Evolutionary conservation across 2,329 filamentous ascomycete species (phyloP), one percentile per base, ranked within the genome.

Genomic region (Claviceps sp.): DNA sequence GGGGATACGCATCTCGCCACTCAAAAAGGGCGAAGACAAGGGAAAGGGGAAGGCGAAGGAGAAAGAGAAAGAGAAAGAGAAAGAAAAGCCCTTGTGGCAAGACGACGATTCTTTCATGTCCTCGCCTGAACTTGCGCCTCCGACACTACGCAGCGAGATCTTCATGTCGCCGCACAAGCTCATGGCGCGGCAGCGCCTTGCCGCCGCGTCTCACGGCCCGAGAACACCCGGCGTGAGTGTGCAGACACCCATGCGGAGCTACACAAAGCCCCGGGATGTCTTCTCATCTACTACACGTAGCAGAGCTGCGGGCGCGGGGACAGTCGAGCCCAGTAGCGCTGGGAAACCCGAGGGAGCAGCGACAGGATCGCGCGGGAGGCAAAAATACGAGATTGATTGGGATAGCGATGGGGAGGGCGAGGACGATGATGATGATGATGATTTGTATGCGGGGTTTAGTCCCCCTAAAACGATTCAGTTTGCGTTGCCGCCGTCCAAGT

Each of bases 391-490:
- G 62, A 79, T 82, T 52, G 75, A 74, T 18, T 93, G 88, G 84
- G 84, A 90, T 50, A 86, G 82, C 60, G 84, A 89, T 55, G 82
- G 81, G 52, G 84, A 85, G 30, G 79, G n/a, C 52, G 84, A 85
- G 30, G 79, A 81, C 9, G 79, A 83, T 48, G 79, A 79, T 41
- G 75, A 75, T 24, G 79, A 75, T 43, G 75, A 75, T 24, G 79
- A 75, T 43, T 62, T 79, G 5, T 83, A 85, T 54, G 78, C 77
- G 6, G 87, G 84, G 5, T 84, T 89, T 68, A 95, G 88, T 62
- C 93, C 93, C 30, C 93, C 93, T 0, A 97, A 97, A 73, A 93
- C 88, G 11, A 90, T 94, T 55, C 86, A 90, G 62, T 94, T 94
- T 65, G 84, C 85, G 45, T 70, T 94, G 47, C 86, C 86, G 49